These are phyloP conservation scores for Fusarium sp. DNA, from an alignment of 2,329 filamentous ascomycete species.

Conservation along the genomic window DNA sequence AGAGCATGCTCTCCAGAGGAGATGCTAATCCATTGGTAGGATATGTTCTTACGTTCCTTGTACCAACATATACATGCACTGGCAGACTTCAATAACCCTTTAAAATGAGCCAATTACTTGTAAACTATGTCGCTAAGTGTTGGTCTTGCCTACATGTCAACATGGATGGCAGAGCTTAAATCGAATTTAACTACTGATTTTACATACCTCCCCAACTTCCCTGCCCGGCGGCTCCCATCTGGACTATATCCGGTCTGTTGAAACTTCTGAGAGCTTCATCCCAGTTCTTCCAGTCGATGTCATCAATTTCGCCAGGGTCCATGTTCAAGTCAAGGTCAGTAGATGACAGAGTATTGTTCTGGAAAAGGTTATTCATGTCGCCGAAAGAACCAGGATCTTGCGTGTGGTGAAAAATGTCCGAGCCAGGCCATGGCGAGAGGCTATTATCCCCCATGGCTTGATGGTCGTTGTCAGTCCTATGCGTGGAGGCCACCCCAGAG, in stretches of 20 bases:
- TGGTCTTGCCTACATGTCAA: background rate
- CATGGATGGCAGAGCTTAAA: background rate
- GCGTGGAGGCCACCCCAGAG: conserved; percentile 20
- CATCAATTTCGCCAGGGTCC: conserved; percentile 34
- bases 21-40: background rate
- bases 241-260: conserved; percentile 5
- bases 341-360: background rate
- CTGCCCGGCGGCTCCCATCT: conserved; percentile 6
- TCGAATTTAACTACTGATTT: background rate
- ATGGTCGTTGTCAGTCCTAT: background rate
- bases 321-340: conserved; percentile 23
- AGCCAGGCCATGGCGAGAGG: conserved; percentile 25
- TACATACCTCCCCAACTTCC: conserved; percentile 38
- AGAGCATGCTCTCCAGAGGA: background rate
- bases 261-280: conserved; percentile 27
- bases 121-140: background rate
- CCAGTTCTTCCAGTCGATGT: conserved; percentile 40
- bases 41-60: background rate
- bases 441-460: background rate
- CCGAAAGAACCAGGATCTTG: conserved; percentile 4
- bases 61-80: background rate
- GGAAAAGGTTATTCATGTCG: conserved; percentile 18
- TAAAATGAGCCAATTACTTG: background rate
- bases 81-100: background rate
- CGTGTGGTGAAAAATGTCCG: conserved; percentile 9